Conservation (phyloP, 305 asterid genomes). For the Fraxinus sp. region DNA sequence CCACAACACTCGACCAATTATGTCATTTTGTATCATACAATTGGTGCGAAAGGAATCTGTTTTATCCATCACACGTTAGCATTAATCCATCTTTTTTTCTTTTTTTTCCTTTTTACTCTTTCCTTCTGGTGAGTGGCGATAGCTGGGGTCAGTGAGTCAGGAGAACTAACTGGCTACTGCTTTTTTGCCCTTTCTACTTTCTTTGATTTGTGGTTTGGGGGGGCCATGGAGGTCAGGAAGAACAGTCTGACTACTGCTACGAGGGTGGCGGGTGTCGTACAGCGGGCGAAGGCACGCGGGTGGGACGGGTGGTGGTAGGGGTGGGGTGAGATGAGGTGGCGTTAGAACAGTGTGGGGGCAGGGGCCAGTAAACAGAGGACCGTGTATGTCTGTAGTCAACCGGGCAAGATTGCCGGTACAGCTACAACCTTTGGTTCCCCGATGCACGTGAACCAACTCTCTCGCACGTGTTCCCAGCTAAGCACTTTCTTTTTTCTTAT, state of each 20-base stretch:
- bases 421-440: slow-evolving; percentile 3
- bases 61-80: slow-evolving; percentile 37
- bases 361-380: not conserved
- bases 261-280: not conserved
- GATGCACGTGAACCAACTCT: slow-evolving; percentile 1
- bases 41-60: slow-evolving; percentile 24
- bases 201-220: not conserved
- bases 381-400: slow-evolving; percentile 8
- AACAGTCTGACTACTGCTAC: not conserved
- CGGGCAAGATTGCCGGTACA: slow-evolving; percentile 11
- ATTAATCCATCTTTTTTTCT: not conserved
- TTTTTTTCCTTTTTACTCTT: not conserved
- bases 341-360: not conserved
- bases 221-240: not conserved
- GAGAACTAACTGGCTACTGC: not conserved
- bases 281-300: not conserved
- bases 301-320: not conserved
- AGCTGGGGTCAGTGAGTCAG: not conserved
- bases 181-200: not conserved
- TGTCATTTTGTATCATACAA: slow-evolving; percentile 24
- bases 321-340: too few species aligned
- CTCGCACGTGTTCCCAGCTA: slow-evolving; percentile 1
- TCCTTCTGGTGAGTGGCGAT: not conserved
- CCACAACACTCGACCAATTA: slow-evolving; percentile 34
- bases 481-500: not conserved